Percentiles rank a stretch among this genome's conserved stretches.
Evolutionary conservation across 495 filamentous ascomycete species (phyloP).

Genomic region (Neurospora intermedia): DNA sequence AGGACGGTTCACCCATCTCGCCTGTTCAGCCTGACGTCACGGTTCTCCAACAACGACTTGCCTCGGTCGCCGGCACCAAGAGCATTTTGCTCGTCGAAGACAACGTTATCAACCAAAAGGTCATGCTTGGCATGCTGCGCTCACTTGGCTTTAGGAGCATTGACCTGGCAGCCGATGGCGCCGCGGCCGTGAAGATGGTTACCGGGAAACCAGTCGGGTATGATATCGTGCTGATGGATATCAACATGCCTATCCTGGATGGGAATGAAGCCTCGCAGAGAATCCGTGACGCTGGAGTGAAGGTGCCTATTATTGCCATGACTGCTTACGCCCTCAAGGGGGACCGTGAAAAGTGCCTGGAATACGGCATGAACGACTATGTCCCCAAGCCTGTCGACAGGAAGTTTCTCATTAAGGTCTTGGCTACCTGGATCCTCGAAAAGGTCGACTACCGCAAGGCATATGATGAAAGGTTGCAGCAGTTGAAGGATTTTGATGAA

Average conservation of each 20-base stretch:
- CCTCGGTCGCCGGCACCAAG: constrained; percentile 22
- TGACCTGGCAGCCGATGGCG: constrained; percentile 45
- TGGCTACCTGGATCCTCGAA: constrained; percentile 35
- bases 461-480: background rate
- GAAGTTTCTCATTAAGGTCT: constrained; percentile 24
- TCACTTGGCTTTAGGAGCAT: constrained; percentile 43
- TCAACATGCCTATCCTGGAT: constrained; percentile 42
- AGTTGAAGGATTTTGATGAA: background rate
- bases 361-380: constrained; percentile 54
- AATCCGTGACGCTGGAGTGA: constrained; percentile 27
- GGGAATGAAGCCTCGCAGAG: constrained; percentile 29
- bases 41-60: constrained; percentile 11
- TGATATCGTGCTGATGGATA: constrained; percentile 45
- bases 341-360: constrained; percentile 46
- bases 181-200: constrained; percentile 44
- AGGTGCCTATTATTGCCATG: constrained; percentile 51
- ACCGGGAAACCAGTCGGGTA: constrained; percentile 40
- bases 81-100: constrained; percentile 48
- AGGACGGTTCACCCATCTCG: background rate
- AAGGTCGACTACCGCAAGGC: constrained; percentile 5
- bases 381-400: constrained; percentile 50
- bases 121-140: constrained; percentile 48
- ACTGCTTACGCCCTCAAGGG: constrained; percentile 55
- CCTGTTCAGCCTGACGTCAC: constrained; percentile 10
- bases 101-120: constrained; percentile 53